These are phyloP conservation scores for Aspergillus kassunensis DNA, from an alignment of 495 filamentous ascomycete genomes.

Conservation along the genomic window DNA sequence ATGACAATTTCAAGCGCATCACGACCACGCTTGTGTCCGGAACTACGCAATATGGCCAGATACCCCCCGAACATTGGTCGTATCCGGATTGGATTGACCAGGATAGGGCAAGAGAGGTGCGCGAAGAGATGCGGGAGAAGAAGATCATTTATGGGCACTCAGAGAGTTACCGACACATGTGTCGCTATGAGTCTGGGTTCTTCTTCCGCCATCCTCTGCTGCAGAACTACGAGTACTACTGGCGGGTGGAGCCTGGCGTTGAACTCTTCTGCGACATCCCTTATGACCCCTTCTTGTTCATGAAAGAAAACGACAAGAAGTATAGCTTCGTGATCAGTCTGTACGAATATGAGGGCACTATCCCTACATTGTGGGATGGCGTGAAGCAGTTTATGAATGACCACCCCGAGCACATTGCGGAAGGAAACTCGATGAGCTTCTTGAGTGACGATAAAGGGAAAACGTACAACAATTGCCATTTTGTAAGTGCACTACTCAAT, in stretches of 20 bases:
- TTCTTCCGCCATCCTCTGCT: constrained; percentile 84
- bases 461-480: constrained; percentile 94
- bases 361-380: constrained; percentile 92
- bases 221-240: constrained; percentile 87
- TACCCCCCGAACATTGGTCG: constrained; percentile 83
- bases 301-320: constrained; percentile 85
- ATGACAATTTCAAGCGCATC: constrained; percentile 86
- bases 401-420: constrained; percentile 80
- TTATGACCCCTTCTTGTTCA: constrained; percentile 81
- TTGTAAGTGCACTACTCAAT: constrained; percentile 56
- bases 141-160: constrained; percentile 97
- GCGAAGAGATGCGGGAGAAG: constrained; percentile 76
- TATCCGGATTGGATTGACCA: constrained; percentile 84
- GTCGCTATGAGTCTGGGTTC: constrained; percentile 88
- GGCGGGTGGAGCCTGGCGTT: constrained; percentile 86
- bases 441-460: constrained; percentile 86
- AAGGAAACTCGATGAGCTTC: constrained; percentile 85
- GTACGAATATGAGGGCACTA: constrained; percentile 94
- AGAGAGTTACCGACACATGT: constrained; percentile 89
- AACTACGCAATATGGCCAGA: constrained; percentile 81
- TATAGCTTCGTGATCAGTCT: constrained; percentile 87
- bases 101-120: constrained; percentile 73
- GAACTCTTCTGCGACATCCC: constrained; percentile 82
- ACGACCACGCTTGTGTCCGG: constrained; percentile 87
- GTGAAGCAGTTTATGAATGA: constrained; percentile 85